Evolutionary conservation across 805 yeast species (phyloP).

Genomic region (Nakazawaea laoshanensis): DNA sequence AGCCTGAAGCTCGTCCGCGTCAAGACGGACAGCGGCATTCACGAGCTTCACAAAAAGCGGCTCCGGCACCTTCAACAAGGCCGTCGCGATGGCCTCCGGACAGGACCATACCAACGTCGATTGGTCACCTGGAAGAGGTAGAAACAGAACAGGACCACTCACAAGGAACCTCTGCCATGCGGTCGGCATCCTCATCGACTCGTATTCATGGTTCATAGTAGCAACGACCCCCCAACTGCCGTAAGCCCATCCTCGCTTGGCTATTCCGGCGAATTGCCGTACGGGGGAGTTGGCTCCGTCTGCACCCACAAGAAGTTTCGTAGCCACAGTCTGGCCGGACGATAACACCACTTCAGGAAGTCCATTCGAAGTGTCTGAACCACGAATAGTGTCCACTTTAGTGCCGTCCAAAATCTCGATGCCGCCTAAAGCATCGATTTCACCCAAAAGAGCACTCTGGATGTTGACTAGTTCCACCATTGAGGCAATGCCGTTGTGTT

Average conservation of each 20-base stretch:
- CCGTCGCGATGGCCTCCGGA: constrained; percentile 62
- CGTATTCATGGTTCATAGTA: constrained; percentile 66
- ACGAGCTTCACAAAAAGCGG: constrained; percentile 60
- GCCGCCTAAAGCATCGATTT: constrained; percentile 24
- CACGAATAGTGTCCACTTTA: constrained; percentile 50
- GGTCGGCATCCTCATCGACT: constrained; percentile 51
- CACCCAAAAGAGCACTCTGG: constrained; percentile 60
- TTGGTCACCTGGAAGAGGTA: constrained; percentile 79
- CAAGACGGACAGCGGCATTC: constrained; percentile 82
- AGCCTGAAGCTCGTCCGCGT: constrained; percentile 67
- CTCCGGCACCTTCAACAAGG: constrained; percentile 50
- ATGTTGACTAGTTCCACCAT: constrained; percentile 87
- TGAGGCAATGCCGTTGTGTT: constrained; percentile 56
- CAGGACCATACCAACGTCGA: constrained; percentile 96
- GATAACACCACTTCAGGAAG: constrained; percentile 76
- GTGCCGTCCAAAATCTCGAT: constrained; percentile 53
- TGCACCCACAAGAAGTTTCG: constrained; percentile 85
- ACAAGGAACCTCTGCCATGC: constrained; percentile 93
- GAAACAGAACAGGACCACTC: constrained; percentile 87
- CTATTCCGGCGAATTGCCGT: constrained; percentile 69
- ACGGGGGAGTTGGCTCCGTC: constrained; percentile 96
- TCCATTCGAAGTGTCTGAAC: constrained; percentile 23
- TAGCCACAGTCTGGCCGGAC: constrained; percentile 52
- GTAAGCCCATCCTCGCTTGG: constrained; percentile 89
- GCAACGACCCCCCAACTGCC: constrained; percentile 90